Evolutionary conservation across 129 eudicot genomes (phyloP).

Genomic region (Chrysanthemum seticuspe): DNA sequence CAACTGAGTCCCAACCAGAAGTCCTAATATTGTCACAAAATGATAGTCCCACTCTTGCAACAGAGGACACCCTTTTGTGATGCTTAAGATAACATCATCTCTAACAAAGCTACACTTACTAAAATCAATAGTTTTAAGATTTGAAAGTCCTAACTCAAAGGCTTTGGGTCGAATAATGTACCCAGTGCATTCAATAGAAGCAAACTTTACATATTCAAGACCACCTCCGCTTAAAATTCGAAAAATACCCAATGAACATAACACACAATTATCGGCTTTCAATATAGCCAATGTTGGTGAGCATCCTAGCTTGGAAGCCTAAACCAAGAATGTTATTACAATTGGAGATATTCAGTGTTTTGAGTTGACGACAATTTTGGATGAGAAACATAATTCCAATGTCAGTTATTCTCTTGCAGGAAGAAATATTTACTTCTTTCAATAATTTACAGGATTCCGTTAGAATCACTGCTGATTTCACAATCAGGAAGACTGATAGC

Average conservation of each 20-base stretch:
- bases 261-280: too few relatives aligned
- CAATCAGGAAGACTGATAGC: slow-evolving; percentile 55
- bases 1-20: slow-evolving; percentile 58
- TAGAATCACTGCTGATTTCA: slow-evolving; percentile 40
- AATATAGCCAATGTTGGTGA: too few relatives aligned
- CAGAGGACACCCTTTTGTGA: slow-evolving; percentile 55
- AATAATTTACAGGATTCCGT: slow-evolving; percentile 46
- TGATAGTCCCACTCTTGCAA: slow-evolving; percentile 67
- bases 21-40: slow-evolving; percentile 42
- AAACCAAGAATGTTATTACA: slow-evolving; percentile 43
- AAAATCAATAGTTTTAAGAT: too few relatives aligned
- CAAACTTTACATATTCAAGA: too few relatives aligned
- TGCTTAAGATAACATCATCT: not conserved
- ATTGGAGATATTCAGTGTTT: slow-evolving; percentile 41
- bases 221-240: too few relatives aligned
- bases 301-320: slow-evolving; percentile 59
- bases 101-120: too few relatives aligned
- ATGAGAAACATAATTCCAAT: slow-evolving; percentile 31
- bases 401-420: slow-evolving; percentile 49
- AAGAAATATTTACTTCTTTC: slow-evolving; percentile 46
- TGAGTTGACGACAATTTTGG: slow-evolving; percentile 40
- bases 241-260: too few relatives aligned
- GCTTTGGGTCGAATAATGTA: too few relatives aligned
- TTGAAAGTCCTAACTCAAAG: too few relatives aligned
- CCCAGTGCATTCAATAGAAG: too few relatives aligned